Conservation (phyloP, 2,329 filamentous ascomycete genomes). For the Neurospora sp. region DNA sequence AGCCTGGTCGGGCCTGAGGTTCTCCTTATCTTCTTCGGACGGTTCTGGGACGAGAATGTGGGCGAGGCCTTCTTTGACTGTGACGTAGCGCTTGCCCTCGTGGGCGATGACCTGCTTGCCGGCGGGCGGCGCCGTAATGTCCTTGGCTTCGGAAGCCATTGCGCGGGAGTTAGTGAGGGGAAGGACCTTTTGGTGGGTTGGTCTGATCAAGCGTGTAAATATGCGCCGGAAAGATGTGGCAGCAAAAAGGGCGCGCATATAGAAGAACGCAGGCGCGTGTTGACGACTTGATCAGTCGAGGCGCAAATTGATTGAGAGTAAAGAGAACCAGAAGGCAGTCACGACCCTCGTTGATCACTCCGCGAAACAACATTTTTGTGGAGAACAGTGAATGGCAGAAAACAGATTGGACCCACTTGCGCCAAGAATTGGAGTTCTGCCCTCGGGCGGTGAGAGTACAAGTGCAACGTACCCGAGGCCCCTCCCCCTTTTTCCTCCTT, state of each 20-base stretch:
- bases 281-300: background rate
- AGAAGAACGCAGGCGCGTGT: background rate
- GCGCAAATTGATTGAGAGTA: background rate
- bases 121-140: conserved; percentile 19
- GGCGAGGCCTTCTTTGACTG: conserved; percentile 46
- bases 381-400: background rate
- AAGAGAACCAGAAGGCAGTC: background rate
- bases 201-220: conserved; percentile 4
- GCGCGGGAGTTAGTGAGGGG: conserved; percentile 3
- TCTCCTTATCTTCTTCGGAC: conserved; percentile 25
- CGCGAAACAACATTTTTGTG: background rate
- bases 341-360: background rate
- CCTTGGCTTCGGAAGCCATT: conserved; percentile 16
- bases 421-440: background rate
- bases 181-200: background rate
- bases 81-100: conserved; percentile 40
- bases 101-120: conserved; percentile 25
- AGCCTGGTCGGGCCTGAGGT: conserved; percentile 43
- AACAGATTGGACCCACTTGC: background rate
- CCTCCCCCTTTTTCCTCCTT: background rate
- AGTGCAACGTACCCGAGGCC: background rate
- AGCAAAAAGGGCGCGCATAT: conserved; percentile 8
- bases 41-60: conserved; percentile 43
- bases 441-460: background rate
- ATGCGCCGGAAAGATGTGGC: conserved; percentile 6